Percentiles rank a stretch among this genome's conserved stretches.
These are phyloP conservation scores for Eutrema japonicum DNA, from an alignment of 345 rosid genomes.

Conservation along the genomic window DNA sequence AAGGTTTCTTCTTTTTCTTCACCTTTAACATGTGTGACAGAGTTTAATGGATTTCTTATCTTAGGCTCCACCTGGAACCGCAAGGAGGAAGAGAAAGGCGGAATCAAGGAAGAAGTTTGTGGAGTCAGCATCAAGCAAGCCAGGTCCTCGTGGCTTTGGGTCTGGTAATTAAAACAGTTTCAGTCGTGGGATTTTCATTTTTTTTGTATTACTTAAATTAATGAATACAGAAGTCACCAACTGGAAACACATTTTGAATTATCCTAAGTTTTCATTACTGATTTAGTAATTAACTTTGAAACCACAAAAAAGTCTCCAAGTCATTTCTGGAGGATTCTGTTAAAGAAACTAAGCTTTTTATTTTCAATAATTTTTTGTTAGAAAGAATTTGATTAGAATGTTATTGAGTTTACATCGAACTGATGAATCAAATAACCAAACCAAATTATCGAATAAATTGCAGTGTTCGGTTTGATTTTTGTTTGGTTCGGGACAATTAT, in stretches of 20 bases:
- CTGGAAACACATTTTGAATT: neutral
- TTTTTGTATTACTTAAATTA: slow-evolving; percentile 1
- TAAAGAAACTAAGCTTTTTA: too few species aligned
- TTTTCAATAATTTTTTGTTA: too few species aligned
- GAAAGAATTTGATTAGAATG: too few species aligned
- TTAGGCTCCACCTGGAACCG: slow-evolving; percentile 92
- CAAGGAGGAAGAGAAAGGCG: slow-evolving; percentile 74
- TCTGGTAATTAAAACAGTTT: slow-evolving; percentile 50
- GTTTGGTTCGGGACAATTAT: neutral
- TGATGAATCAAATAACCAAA: too few species aligned
- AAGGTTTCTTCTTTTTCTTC: slow-evolving; percentile 56
- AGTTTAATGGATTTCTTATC: slow-evolving; percentile 26
- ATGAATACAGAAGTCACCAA: neutral
- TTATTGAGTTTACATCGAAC: too few species aligned
- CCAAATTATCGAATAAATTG: too few species aligned
- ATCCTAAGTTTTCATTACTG: neutral
- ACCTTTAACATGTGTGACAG: slow-evolving; percentile 16
- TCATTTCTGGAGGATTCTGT: too few species aligned
- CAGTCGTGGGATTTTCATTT: neutral
- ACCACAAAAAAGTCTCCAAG: too few species aligned
- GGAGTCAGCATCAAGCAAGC: slow-evolving; percentile 58
- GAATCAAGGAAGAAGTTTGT: slow-evolving; percentile 70
- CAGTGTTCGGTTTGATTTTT: neutral
- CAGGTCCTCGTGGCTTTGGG: slow-evolving; percentile 86
- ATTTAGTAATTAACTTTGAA: neutral